Base-by-base conservation (phyloP, 345 rosid species). In the Eucalyptus guilfoylei region DNA sequence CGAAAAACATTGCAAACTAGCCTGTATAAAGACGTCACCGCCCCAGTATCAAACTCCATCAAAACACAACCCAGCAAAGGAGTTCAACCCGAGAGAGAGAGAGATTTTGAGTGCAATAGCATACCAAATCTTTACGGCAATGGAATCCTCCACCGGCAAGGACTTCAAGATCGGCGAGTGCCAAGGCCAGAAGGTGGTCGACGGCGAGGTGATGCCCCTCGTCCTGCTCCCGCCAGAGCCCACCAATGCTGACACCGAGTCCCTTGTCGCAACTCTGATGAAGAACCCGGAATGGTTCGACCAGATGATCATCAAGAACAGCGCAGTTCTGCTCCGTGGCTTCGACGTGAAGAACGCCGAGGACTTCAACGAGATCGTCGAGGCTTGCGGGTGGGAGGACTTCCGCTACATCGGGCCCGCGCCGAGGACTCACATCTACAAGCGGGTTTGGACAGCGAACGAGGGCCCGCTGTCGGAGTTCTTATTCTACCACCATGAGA, bases 391-490 rank as follows among this genome's bases (percentile, higher is more conserved):
- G 4, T 94, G 96, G 96, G 96, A 95, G 4, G 93, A 95, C 76
- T 92, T 93, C 17, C 93, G 94, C 23, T 95, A 95, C 69, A 90
- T 95, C 4, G 96, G 96, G 2, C 96, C 97, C 2, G 97, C 95
- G 2, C 94, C 94, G 0, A 81, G 96, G 62, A 94, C 96, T n/a
- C 93, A 95, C 44, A 85, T 95, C 14, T 88, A 95, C 80, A 95
- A 95, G 87, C 92, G 96, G 50, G 92, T 95, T 13, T 95, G 95
- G 95, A 95, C 96, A 6, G 97, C 97, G 49, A 95, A 94, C 64
- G 97, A 95, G 91, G 97, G 97, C 15, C 97, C 96, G 10, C 90
- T 95, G 30, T 95, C 95, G 23, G 97, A 95, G 87, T 94, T 95
- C 93, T 91, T 95, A 5, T 93, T 91, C 92, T 95, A 93, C 92